Conservation (phyloP, 371 early-diverging fungal species). For the Mortierella polycephala region DNA sequence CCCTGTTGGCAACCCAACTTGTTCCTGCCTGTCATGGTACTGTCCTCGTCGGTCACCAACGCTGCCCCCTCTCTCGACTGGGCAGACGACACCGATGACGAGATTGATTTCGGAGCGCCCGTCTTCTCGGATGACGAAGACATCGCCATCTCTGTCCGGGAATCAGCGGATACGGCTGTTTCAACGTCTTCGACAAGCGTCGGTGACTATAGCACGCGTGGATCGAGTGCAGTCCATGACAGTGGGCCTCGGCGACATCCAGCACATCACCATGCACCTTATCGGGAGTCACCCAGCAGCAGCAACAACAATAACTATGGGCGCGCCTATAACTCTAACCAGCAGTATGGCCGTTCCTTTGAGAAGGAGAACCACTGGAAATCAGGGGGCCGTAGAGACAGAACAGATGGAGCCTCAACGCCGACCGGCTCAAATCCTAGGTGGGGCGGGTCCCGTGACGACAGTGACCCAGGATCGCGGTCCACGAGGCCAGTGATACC, state of each 20-base stretch:
- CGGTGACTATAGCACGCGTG: too few species aligned
- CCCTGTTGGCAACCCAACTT: neutral
- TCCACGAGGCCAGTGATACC: conserved; percentile 33
- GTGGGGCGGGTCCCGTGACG: conserved; percentile 8
- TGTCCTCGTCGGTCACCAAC: conserved; percentile 32
- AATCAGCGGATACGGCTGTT: too few species aligned
- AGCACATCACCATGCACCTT: neutral
- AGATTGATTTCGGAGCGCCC: conserved; percentile 52
- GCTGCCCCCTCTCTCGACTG: conserved; percentile 34
- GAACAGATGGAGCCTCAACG: neutral
- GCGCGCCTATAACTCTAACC: neutral
- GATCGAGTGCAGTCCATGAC: too few species aligned
- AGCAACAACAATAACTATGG: neutral
- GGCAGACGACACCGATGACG: conserved; percentile 54
- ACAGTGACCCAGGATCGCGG: conserved; percentile 8
- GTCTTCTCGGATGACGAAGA: conserved; percentile 56
- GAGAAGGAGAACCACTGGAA: conserved; percentile 17
- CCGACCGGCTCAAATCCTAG: neutral
- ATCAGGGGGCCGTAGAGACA: conserved; percentile 18
- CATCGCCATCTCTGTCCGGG: neutral
- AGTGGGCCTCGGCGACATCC: neutral
- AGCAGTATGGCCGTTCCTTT: neutral
- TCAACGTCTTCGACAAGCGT: too few species aligned
- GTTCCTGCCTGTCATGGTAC: conserved; percentile 16
- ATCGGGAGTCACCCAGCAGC: neutral